phyloP scores from a whole-genome alignment of 148 eudicot species.

The Persicaria maculosa region DNA sequence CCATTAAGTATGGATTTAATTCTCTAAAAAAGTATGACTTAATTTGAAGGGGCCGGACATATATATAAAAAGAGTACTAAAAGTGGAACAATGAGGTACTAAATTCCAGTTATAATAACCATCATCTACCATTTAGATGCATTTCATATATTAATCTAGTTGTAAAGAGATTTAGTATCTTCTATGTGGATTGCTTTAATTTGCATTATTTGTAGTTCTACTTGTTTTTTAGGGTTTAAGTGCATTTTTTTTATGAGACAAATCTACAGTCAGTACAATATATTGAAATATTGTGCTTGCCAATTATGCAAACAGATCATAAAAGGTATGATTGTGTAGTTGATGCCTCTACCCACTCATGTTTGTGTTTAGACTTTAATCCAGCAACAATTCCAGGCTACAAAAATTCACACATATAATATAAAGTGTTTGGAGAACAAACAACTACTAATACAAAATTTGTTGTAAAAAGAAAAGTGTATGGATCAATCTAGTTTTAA shows the following conservation, averaged over 20 bases:
- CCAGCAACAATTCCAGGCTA: conserved; percentile 8
- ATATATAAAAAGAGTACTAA: not conserved
- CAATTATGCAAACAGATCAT: not conserved
- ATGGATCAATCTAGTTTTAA: not conserved
- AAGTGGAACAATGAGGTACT: not conserved
- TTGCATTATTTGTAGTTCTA: not conserved
- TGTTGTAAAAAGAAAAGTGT: not conserved
- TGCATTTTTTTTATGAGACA: not conserved
- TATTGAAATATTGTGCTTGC: not conserved
- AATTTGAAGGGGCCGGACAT: no score
- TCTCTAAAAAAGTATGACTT: no score
- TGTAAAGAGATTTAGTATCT: not conserved
- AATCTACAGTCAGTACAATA: not conserved
- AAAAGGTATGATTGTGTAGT: not conserved
- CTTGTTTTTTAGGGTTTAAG: not conserved
- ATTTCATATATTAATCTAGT: not conserved
- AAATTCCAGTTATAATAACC: not conserved
- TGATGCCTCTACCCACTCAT: not conserved
- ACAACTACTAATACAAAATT: not conserved
- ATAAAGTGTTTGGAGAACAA: not conserved
- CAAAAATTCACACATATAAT: no score
- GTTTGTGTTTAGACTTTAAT: not conserved
- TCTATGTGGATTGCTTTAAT: not conserved
- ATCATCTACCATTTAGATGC: not conserved
- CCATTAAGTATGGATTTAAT: no score